Evolutionary conservation across 179 eudicot species (phyloP), one percentile per base, ranked within the genome.

Genomic region (Monotropa hypopitys): DNA sequence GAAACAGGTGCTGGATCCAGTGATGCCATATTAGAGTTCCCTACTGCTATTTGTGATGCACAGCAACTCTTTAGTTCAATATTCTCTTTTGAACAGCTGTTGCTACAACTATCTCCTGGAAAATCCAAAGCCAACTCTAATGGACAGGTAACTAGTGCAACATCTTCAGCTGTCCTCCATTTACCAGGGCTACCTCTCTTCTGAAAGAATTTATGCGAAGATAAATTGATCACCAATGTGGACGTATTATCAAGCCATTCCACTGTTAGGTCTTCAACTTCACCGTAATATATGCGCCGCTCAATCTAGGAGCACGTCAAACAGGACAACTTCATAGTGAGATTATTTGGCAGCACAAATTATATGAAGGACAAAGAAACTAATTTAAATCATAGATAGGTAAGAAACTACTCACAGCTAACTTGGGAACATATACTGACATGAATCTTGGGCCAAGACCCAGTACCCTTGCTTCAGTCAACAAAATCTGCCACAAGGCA

Each of bases 231-330:
- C 35, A 95, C 81, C 70, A 93, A 79, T 26, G 96, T 88, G 28
- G 93, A 90, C 21, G 98, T 95, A 42, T 85, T 79, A 68, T 93
- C 99, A 45, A 95, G 94, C 98, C 98, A 95, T 81, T 91, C 97
- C 4, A 82, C 90, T 12, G 74, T 84, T 80, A 95, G 81, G 66
- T 96, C 96, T 63, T 93, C 97, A 62, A 93, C 89, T 72, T 93
- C 99, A 84, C 93, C 99, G 59, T 95, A 95, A 76, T 88, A 82
- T 75, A 93, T 88, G 50, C 97, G 96, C 35, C 91, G 92, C 81
- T 95, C 99, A 73, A 88, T 89, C 99, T 95, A 62, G 49, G 77
- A 84, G 49, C 77, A 72, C 23, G 76, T 32, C n/a, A n/a, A n/a
- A n/a, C 40, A 63, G 15, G 7, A 68, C 32, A 23, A 59, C 33